Evolutionary conservation across 116 monocot species (phyloP).

Genomic region (Zostera marina): DNA sequence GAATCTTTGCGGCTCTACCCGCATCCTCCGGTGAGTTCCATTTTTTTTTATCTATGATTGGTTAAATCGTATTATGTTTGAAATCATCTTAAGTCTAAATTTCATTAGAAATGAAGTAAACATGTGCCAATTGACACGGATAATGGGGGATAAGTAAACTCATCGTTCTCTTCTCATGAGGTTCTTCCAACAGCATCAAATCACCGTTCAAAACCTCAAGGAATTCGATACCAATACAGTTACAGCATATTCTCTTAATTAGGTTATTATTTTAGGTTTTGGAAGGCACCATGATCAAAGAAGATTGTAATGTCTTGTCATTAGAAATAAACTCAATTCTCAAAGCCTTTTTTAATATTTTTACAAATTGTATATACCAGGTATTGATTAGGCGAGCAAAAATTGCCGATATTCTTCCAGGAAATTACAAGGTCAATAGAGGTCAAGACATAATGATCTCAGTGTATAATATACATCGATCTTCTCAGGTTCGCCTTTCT

Average conservation of each 20-base stretch:
- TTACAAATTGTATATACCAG: constrained; percentile 15
- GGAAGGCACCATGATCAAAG: too few species aligned
- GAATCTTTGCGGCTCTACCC: constrained; percentile 97
- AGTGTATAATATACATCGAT: constrained; percentile 90
- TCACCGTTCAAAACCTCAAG: too few species aligned
- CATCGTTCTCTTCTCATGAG: too few species aligned
- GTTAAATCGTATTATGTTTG: background rate
- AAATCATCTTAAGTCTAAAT: background rate
- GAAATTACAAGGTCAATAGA: constrained; percentile 65
- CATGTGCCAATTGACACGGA: too few species aligned
- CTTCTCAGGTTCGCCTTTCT: constrained; percentile 40
- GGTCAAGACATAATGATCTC: constrained; percentile 99
- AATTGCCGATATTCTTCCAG: constrained; percentile 76
- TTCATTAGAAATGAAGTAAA: too few species aligned
- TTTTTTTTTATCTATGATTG: background rate
- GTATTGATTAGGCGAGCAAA: constrained; percentile 86
- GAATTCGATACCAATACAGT: too few species aligned
- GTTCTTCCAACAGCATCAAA: too few species aligned
- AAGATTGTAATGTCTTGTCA: too few species aligned
- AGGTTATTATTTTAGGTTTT: too few species aligned
- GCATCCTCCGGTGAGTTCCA: constrained; percentile 69
- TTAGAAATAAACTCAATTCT: background rate
- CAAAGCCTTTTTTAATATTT: background rate
- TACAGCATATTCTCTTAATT: too few species aligned
- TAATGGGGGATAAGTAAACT: too few species aligned